phyloP scores from a whole-genome alignment of 352 stramenopile genomes.

The Globisporangium carolinianum region DNA sequence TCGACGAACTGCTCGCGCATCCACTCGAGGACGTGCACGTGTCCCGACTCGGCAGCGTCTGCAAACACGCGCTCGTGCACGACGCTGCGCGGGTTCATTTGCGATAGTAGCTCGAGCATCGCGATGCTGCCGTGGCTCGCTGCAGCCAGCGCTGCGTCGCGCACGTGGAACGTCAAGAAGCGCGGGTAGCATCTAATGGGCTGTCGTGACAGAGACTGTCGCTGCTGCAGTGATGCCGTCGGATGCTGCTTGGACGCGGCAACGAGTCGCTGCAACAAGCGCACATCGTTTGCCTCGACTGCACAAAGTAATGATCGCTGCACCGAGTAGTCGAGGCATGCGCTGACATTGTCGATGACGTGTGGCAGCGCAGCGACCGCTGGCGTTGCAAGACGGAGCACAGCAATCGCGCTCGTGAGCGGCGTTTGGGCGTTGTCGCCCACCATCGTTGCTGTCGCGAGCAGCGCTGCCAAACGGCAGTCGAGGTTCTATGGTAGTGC shows the following conservation, averaged over 20 bases:
- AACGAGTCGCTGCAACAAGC: not conserved
- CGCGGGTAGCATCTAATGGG: not conserved
- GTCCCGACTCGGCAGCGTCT: not conserved
- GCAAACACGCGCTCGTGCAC: not conserved
- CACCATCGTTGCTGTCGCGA: too few species aligned
- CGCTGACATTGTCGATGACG: not conserved
- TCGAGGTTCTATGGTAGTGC: too few species aligned
- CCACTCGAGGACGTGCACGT: not conserved
- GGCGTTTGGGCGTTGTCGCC: too few species aligned
- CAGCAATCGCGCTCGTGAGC: not conserved
- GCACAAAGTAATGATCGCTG: not conserved
- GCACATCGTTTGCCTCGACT: not conserved
- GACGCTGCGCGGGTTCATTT: not conserved
- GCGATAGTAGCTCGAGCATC: not conserved
- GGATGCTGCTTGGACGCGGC: not conserved
- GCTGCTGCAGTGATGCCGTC: too few species aligned
- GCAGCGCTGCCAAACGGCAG: too few species aligned
- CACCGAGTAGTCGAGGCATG: not conserved
- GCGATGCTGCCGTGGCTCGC: not conserved
- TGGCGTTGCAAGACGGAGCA: not conserved
- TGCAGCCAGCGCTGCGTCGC: not conserved
- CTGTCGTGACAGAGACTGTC: too few species aligned
- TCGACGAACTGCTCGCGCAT: not conserved
- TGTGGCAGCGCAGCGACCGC: not conserved
- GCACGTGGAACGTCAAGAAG: not conserved